Base-by-base conservation (phyloP, 2,329 filamentous ascomycete species). In the Claviceps africana region DNA sequence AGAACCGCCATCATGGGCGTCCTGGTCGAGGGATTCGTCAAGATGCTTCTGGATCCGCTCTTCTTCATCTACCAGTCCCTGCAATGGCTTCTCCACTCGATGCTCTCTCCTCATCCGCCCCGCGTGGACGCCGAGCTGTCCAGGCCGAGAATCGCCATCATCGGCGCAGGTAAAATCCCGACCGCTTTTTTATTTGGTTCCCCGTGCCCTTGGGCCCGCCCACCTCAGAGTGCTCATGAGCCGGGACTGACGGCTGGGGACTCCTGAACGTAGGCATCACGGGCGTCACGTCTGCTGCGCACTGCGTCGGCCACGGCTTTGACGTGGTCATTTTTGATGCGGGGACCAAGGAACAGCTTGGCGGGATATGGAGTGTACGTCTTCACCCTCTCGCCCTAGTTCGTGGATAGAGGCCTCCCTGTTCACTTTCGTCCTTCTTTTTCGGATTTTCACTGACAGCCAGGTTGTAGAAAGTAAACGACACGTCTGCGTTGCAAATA, bases 251-350 rank as follows among this genome's bases (percentile, higher is more conserved):
- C 25, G 25, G 25, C 25, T 3, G 35, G 11, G 9, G 17, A 44
- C 25, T 37, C n/a, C 17, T 9, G 2, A n/a, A 25, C 2, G 81
- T 83, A 30, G 83, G 84, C 1, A 73, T 94, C 51, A 93, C 78
- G 0, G 78, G 88, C 4, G 81, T 93, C 2, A 87, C 86, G 1
- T 81, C 86, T 8, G 88, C 88, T 0, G 81, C 86, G 1, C 88
- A 94, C 64, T 89, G 86, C 62, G 80, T 90, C 37, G 88, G 88
- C 1, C 86, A 93, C 78, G 87, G 87, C 45, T 91, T 91, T 58
- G 86, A 93, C 56, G 84, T 88, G 7, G 76, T 78, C 21, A 78
- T 94, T 40, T 94, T 94, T 57, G 88, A 94, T 63, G 78, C 80
- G 8, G 84, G 85, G 1, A 67, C 74, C 4, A 72, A 81, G 56